These are phyloP conservation scores for Hyphopichia burtonii DNA, from an alignment of 1,139 yeast species.

Conservation along the genomic window DNA sequence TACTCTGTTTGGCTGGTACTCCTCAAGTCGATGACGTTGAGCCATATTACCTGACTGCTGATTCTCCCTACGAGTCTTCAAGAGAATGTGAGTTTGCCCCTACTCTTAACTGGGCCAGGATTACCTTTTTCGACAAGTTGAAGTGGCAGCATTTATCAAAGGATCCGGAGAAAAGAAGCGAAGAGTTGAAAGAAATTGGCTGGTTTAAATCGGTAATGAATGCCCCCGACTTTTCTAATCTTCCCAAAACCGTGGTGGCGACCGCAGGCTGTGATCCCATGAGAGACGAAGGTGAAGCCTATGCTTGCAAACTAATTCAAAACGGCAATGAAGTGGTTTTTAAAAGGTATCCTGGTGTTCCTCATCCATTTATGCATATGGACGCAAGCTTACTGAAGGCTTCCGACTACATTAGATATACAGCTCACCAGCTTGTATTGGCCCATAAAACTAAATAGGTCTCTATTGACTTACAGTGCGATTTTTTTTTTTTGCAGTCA, in stretches of 20 bases:
- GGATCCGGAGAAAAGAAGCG: conserved; percentile 8
- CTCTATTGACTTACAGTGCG: too few species aligned
- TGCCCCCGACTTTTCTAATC: conserved; percentile 17
- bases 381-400: conserved; percentile 13
- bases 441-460: conserved; percentile 12
- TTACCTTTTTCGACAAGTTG: conserved; percentile 25
- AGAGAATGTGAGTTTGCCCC: conserved; percentile 22
- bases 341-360: conserved; percentile 22
- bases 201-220: conserved; percentile 16
- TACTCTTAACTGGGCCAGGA: conserved; percentile 24
- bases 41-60: conserved; percentile 12
- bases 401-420: conserved; percentile 13
- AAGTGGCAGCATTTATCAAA: conserved; percentile 18
- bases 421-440: conserved; percentile 15
- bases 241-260: conserved; percentile 22
- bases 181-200: conserved; percentile 14
- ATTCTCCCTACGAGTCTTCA: conserved; percentile 20
- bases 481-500: too few species aligned
- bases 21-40: conserved; percentile 24
- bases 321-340: conserved; percentile 18
- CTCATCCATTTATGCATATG: conserved; percentile 21
- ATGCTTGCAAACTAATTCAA: conserved; percentile 21
- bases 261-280: conserved; percentile 28
- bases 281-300: conserved; percentile 26
- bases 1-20: conserved; percentile 27